Percentiles rank a stretch among this genome's conserved stretches.
Conservation (phyloP, 139 green algal genomes). For the Astrephomene gubernaculifera region DNA sequence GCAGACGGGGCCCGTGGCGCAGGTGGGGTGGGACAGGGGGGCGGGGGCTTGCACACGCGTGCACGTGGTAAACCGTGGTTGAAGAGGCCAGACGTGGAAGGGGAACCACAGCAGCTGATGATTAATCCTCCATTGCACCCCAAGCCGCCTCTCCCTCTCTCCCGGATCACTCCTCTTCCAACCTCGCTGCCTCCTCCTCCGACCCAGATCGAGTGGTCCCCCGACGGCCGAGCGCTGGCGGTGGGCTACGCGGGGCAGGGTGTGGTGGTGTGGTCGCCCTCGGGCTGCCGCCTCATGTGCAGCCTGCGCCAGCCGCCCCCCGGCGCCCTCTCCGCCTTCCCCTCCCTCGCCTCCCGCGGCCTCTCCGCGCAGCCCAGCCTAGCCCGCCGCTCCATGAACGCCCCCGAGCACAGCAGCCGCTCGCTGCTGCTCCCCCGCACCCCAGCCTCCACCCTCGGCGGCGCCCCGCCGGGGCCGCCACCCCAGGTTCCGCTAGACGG, state of each 20-base stretch:
- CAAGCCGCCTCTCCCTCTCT: not conserved
- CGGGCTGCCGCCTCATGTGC: slow-evolving; percentile 86
- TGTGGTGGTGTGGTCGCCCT: slow-evolving; percentile 80
- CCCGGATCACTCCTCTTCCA: too few species aligned
- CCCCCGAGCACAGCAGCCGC: not conserved
- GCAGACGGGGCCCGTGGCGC: slow-evolving; percentile 65
- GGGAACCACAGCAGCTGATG: too few species aligned
- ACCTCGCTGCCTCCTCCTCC: too few species aligned
- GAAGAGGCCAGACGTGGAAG: too few species aligned
- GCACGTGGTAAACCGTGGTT: too few species aligned
- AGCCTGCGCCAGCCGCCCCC: slow-evolving; percentile 68
- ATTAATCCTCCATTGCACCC: too few species aligned
- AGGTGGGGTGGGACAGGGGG: not conserved
- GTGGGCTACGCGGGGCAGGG: slow-evolving; percentile 77
- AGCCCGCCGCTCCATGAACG: not conserved
- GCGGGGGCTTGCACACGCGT: not conserved
- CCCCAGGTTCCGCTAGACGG: slow-evolving; percentile 55
- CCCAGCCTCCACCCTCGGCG: not conserved
- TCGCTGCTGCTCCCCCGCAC: not conserved
- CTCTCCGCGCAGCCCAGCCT: not conserved
- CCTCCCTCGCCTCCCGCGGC: not conserved
- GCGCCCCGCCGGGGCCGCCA: too few species aligned
- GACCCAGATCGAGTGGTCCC: slow-evolving; percentile 80
- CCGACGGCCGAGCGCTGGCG: slow-evolving; percentile 70
- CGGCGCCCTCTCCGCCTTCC: not conserved